phyloP scores from a whole-genome alignment of 768 basidiomycete species.

The Serendipita sp. region DNA sequence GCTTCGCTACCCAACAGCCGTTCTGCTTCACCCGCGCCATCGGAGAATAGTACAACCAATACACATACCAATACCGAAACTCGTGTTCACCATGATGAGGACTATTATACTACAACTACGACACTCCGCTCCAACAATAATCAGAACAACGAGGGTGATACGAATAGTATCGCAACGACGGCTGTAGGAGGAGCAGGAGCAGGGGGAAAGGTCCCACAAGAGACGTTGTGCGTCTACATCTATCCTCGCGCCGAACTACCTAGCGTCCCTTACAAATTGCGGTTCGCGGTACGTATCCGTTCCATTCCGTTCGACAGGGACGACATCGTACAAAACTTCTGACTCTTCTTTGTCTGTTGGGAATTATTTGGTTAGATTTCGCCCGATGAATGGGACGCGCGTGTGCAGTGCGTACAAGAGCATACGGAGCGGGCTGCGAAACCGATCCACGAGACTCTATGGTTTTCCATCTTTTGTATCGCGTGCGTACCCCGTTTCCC shows the following conservation, averaged over 20 bases:
- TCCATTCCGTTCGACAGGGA: background rate
- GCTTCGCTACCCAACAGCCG: too few species aligned
- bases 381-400: conserved; percentile 1
- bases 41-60: too few species aligned
- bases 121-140: too few species aligned
- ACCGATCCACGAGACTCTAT: background rate
- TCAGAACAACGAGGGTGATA: background rate
- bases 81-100: too few species aligned
- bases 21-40: too few species aligned
- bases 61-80: too few species aligned
- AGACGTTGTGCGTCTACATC: background rate
- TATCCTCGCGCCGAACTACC: background rate
- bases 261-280: background rate
- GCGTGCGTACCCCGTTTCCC: background rate
- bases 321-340: background rate
- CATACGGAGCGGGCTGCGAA: background rate
- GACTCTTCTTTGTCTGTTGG: background rate
- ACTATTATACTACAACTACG: too few species aligned
- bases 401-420: background rate
- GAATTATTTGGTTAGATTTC: background rate
- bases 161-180: background rate
- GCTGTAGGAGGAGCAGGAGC: too few species aligned
- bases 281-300: background rate
- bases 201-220: background rate
- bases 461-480: background rate